Evolutionary conservation across 495 filamentous ascomycete genomes (phyloP).

Genomic region (Annulohypoxylon maeteangense): DNA sequence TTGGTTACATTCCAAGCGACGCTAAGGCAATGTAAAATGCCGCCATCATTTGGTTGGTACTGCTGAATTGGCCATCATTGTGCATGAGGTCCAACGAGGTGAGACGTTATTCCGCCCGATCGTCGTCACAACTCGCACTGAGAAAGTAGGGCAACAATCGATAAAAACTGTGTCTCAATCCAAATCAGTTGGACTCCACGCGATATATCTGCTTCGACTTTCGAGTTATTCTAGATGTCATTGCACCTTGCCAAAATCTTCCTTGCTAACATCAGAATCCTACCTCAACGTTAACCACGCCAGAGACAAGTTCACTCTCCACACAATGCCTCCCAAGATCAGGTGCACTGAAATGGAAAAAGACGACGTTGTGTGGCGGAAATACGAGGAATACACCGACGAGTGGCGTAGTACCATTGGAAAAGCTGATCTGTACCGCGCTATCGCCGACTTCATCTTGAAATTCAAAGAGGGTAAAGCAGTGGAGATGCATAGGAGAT

Average conservation of each 20-base stretch:
- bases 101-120: neutral
- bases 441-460: neutral
- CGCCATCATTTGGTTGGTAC: neutral
- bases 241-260: neutral
- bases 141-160: neutral
- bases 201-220: neutral
- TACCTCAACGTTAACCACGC: neutral
- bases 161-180: neutral
- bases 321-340: slow-evolving; percentile 21
- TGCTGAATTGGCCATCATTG: neutral
- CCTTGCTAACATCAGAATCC: neutral
- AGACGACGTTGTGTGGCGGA: slow-evolving; percentile 48
- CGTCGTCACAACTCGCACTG: neutral
- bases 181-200: neutral
- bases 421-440: slow-evolving; percentile 3
- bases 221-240: neutral
- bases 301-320: neutral
- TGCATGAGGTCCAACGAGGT: neutral
- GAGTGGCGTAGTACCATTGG: slow-evolving; percentile 40
- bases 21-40: neutral
- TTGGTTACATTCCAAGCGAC: neutral
- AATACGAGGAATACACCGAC: slow-evolving; percentile 34
- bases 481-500: slow-evolving; percentile 14
- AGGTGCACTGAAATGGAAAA: slow-evolving; percentile 19
- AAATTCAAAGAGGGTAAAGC: neutral